Conservation (phyloP, 768 basidiomycete species). For the Pleurotus cornucopiae region DNA sequence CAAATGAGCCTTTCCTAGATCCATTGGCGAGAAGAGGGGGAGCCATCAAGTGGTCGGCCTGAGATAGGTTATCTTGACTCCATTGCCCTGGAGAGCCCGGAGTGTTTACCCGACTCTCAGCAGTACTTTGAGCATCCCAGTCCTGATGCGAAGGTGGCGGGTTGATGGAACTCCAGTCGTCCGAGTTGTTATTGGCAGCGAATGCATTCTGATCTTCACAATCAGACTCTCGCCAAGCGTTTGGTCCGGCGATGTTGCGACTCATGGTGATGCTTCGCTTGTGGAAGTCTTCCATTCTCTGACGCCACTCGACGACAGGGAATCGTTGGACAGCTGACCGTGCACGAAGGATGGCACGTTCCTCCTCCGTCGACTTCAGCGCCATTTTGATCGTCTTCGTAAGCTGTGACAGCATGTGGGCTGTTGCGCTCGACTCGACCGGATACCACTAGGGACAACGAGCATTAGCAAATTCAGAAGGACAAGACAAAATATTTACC, state of each 20-base stretch:
- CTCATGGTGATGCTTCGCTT: constrained; percentile 74
- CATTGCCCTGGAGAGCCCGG: constrained; percentile 62
- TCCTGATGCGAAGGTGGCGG: constrained; percentile 71
- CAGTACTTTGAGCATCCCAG: constrained; percentile 65
- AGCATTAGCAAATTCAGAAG: background rate
- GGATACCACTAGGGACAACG: constrained; percentile 78
- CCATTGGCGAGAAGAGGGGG: constrained; percentile 34
- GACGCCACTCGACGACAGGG: constrained; percentile 97
- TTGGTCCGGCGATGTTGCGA: constrained; percentile 59
- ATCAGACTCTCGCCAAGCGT: constrained; percentile 78
- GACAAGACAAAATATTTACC: constrained; percentile 45
- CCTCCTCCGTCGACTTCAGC: constrained; percentile 84
- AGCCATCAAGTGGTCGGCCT: constrained; percentile 26
- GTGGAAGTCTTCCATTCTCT: constrained; percentile 94
- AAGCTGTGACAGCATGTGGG: constrained; percentile 91
- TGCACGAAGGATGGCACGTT: constrained; percentile 88
- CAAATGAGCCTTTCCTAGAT: constrained; percentile 39
- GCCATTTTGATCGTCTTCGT: constrained; percentile 95
- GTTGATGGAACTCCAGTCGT: constrained; percentile 76
- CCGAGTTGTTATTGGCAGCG: constrained; percentile 54
- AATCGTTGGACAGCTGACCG: constrained; percentile 94
- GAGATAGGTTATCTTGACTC: constrained; percentile 54
- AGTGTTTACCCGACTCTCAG: constrained; percentile 32
- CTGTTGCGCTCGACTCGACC: constrained; percentile 88
- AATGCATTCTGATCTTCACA: constrained; percentile 44